phyloP scores from a whole-genome alignment of 2,329 filamentous ascomycete species.

The Xylaria sp. region DNA sequence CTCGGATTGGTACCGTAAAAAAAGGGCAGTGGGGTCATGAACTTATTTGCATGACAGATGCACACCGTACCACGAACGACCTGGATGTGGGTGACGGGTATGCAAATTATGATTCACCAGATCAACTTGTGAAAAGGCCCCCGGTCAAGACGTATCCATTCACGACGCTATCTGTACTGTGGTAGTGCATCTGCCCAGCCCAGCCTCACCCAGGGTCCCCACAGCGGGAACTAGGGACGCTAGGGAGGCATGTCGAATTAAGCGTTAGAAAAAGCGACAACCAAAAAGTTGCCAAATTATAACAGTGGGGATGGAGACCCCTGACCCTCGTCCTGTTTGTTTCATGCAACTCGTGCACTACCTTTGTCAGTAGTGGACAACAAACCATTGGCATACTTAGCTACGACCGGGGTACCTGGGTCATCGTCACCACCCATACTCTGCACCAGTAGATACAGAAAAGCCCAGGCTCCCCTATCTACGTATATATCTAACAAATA shows the following conservation, averaged over 20 bases:
- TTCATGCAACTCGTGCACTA: conserved; percentile 17
- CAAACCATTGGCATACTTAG: neutral
- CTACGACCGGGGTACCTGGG: neutral
- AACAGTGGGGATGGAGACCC: conserved; percentile 15
- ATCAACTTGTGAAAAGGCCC: conserved; percentile 25
- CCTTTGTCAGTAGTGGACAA: no score
- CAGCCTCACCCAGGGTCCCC: conserved; percentile 36
- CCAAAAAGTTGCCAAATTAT: conserved; percentile 13
- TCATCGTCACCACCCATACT: neutral
- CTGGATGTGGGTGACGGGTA: conserved; percentile 25
- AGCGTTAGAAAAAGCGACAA: neutral
- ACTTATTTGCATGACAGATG: conserved; percentile 34
- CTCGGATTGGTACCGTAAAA: conserved; percentile 26
- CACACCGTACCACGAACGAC: conserved; percentile 19
- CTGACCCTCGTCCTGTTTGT: conserved; percentile 19
- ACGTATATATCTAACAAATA: neutral
- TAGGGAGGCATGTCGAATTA: conserved; percentile 22
- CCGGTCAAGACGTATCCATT: conserved; percentile 16
- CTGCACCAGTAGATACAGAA: neutral
- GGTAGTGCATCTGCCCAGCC: conserved; percentile 26
- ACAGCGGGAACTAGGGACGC: conserved; percentile 39
- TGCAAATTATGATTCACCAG: conserved; percentile 30
- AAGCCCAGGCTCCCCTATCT: neutral
- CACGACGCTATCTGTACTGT: conserved; percentile 21
- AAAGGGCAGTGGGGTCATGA: conserved; percentile 17